Evolutionary conservation across 164 flowering plant species (phyloP), one percentile per base, ranked within the genome.

Genomic region (Tetracentron sinense): DNA sequence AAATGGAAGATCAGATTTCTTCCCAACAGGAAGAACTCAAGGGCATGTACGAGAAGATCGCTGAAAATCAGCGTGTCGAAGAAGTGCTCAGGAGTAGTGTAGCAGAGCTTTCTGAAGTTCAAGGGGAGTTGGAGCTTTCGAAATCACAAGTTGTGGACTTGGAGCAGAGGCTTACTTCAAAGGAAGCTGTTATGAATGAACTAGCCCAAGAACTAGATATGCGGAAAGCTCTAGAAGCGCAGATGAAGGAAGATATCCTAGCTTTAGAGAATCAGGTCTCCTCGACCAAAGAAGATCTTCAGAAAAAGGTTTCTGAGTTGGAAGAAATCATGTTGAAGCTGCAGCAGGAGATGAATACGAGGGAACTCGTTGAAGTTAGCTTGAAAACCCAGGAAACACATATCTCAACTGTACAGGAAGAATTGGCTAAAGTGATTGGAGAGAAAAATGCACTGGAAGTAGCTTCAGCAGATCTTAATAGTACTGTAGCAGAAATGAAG

Each of bases 1-100:
- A 81, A 70, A 66, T 81, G 83, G 92, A 88, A 71, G 83, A 75
- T 69, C 93, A 83, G 75, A 74, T 82, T 79, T 76, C 78, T 69
- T 67, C 81, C 27, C 60, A 88, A 0, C 85, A 88, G 52, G 81
- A 71, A 54, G 97, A 93, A 68, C 47, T 90, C 63, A 83, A 85
- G 72, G 81, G 81, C 42, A 73, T 90, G 7, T 65, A 83, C 63
- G 84, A 80, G 26, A 88, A 84, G 77, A 73, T 90, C 57, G 74
- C 85, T 16, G 89, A 83, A 54, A 81, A 83, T 68, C 72, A 90
- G 71, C 76, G 78, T 59, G 70, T 80, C 28, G 87, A 90, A 79
- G 90, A 80, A 75, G 83, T 85, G n/a, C 82, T 89, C 21, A 73
- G 74, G 51, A 68, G 49, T 54, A 75, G 83, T 2, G 22, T 58